A percentile compares a stretch with the other conserved stretches of the same genome.
Evolutionary conservation across 176 grass and related monocot species (phyloP).

Genomic region (Phyllostachys edulis): DNA sequence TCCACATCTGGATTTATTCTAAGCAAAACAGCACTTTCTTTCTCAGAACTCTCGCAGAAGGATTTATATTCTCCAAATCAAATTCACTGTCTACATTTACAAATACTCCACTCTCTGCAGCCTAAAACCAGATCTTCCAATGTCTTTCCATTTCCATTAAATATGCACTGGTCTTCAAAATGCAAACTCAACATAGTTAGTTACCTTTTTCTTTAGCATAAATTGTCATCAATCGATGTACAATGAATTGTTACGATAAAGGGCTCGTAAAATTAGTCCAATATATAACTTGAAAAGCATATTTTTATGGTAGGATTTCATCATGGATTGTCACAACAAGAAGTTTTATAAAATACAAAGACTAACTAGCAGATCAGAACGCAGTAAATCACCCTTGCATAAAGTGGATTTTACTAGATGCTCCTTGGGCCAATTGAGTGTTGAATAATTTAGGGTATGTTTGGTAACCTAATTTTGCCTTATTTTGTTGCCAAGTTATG

Average conservation of each 20-base stretch:
- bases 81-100: slow-evolving; percentile 98
- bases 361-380: neutral
- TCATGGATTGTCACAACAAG: neutral
- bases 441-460: neutral
- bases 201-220: neutral
- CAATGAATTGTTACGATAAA: neutral
- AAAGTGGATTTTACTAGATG: neutral
- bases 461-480: neutral
- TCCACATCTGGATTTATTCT: slow-evolving; percentile 99
- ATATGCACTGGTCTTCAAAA: slow-evolving; percentile 90
- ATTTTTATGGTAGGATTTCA: neutral
- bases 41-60: slow-evolving; percentile 64
- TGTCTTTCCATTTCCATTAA: slow-evolving; percentile 96
- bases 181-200: slow-evolving; percentile 21
- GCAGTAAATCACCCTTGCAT: neutral
- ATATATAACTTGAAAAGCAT: neutral
- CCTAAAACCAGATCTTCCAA: slow-evolving; percentile 88
- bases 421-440: neutral
- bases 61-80: slow-evolving; percentile 90
- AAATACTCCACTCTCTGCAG: slow-evolving; percentile 86
- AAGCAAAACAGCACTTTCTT: slow-evolving; percentile 90
- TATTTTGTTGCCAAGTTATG: too few relatives aligned
- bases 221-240: neutral
- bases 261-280: neutral
- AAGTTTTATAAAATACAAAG: neutral